These are phyloP conservation scores for Fusarium nisikadoi DNA, from an alignment of 2,329 filamentous ascomycete genomes.

Conservation along the genomic window DNA sequence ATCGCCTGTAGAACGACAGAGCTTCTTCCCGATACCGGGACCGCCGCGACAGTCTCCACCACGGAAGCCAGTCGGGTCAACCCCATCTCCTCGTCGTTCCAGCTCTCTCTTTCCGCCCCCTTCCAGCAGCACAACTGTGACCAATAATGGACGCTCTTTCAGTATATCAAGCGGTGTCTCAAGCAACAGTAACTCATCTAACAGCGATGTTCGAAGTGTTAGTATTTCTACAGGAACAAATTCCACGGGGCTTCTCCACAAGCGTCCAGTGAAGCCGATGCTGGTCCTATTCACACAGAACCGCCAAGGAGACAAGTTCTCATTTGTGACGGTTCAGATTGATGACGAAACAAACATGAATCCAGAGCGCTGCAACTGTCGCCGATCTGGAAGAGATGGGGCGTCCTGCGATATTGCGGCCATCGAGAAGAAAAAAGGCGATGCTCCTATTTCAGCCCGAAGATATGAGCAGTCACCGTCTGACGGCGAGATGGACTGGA, in stretches of 20 bases:
- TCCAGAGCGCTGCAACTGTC: conserved; percentile 50
- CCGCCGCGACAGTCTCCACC: conserved; percentile 15
- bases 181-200: conserved; percentile 42
- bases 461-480: conserved; percentile 41
- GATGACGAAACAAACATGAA: conserved; percentile 49
- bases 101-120: conserved; percentile 13
- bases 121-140: conserved; percentile 13
- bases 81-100: conserved; percentile 31
- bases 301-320: conserved; percentile 30
- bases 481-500: conserved; percentile 43
- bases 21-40: conserved; percentile 7
- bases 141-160: conserved; percentile 28
- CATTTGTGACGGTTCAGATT: conserved; percentile 47
- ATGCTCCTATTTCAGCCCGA: conserved; percentile 38
- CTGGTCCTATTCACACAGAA: conserved; percentile 49
- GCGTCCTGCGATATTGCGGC: conserved; percentile 37
- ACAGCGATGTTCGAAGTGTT: conserved; percentile 39
- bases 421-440: conserved; percentile 46
- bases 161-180: conserved; percentile 41
- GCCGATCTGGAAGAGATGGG: conserved; percentile 41
- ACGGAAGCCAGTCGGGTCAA: conserved; percentile 33
- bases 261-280: conserved; percentile 48
- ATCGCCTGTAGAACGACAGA: conserved; percentile 26
- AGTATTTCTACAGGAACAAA: conserved; percentile 42
- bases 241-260: conserved; percentile 46